Evolutionary conservation across 768 basidiomycete genomes (phyloP).

Genomic region (Boletus bicolor): DNA sequence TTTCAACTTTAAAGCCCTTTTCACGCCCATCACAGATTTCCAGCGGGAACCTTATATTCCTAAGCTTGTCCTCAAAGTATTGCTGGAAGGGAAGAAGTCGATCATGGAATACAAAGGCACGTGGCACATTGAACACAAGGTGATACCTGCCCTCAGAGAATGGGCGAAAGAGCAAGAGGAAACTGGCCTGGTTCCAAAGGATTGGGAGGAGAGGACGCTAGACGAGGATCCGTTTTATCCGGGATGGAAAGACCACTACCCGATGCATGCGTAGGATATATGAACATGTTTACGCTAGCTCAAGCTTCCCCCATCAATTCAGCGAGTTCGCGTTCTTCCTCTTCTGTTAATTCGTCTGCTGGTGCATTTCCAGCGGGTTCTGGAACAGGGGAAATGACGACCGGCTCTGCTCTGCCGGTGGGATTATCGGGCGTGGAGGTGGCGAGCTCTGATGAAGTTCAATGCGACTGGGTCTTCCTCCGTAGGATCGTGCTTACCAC

Average conservation of each 20-base stretch:
- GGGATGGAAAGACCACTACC: conserved; percentile 37
- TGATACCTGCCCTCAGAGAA: conserved; percentile 42
- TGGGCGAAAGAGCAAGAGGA: conserved; percentile 51
- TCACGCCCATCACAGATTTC: conserved; percentile 46
- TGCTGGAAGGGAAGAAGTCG: conserved; percentile 38
- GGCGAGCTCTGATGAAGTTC: conserved; percentile 22
- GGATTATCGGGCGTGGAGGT: conserved; percentile 25
- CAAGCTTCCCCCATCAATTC: conserved; percentile 58
- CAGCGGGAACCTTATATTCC: conserved; percentile 48
- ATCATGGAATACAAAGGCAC: conserved; percentile 46
- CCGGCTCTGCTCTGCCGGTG: conserved; percentile 13
- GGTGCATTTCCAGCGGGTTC: conserved; percentile 30
- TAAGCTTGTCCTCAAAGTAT: conserved; percentile 41
- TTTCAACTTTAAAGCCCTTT: conserved; percentile 54
- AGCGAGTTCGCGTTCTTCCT: conserved; percentile 86
- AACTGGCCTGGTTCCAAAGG: conserved; percentile 42
- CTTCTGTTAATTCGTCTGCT: conserved; percentile 60
- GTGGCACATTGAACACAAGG: conserved; percentile 39
- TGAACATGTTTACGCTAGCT: not conserved
- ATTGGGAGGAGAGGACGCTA: conserved; percentile 49
- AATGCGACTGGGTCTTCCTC: not conserved
- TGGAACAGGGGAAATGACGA: conserved; percentile 27
- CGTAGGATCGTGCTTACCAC: conserved; percentile 39
- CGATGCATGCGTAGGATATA: conserved; percentile 11
- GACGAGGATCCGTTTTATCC: conserved; percentile 53